phyloP scores from a whole-genome alignment of 805 yeast genomes.

The Suhomyces faveliae region DNA sequence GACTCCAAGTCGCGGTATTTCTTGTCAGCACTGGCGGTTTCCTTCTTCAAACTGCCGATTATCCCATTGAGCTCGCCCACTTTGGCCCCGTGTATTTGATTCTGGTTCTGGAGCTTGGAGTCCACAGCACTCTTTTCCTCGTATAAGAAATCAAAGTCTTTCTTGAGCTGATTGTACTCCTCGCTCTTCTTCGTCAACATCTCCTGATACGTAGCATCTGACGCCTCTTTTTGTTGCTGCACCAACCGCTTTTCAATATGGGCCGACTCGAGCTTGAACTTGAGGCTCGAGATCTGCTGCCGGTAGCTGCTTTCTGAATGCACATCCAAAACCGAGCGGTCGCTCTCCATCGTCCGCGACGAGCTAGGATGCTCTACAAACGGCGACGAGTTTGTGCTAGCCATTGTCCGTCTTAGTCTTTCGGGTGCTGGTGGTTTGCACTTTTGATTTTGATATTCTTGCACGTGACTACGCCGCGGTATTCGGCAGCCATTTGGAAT shows the following conservation, averaged over 20 bases:
- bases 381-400: slow-evolving; percentile 18
- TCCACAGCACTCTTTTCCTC: slow-evolving; percentile 32
- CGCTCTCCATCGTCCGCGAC: not conserved
- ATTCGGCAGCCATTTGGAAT: not conserved
- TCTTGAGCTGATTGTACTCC: slow-evolving; percentile 30
- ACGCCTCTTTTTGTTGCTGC: slow-evolving; percentile 25
- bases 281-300: slow-evolving; percentile 25
- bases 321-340: not conserved
- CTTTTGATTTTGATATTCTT: too few relatives aligned
- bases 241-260: slow-evolving; percentile 35
- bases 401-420: too few relatives aligned
- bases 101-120: slow-evolving; percentile 31
- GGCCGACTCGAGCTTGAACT: slow-evolving; percentile 31
- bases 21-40: slow-evolving; percentile 13
- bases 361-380: slow-evolving; percentile 26
- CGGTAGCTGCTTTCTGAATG: slow-evolving; percentile 14
- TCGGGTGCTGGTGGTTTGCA: too few relatives aligned
- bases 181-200: slow-evolving; percentile 31
- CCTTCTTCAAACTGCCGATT: slow-evolving; percentile 17
- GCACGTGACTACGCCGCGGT: not conserved
- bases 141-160: slow-evolving; percentile 36
- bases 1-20: slow-evolving; percentile 18
- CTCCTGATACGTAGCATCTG: slow-evolving; percentile 24
- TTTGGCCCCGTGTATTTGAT: slow-evolving; percentile 23
- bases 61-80: slow-evolving; percentile 18